Conservation (phyloP, 1,284 basidiomycete species). For the Tilletia walkeri region DNA sequence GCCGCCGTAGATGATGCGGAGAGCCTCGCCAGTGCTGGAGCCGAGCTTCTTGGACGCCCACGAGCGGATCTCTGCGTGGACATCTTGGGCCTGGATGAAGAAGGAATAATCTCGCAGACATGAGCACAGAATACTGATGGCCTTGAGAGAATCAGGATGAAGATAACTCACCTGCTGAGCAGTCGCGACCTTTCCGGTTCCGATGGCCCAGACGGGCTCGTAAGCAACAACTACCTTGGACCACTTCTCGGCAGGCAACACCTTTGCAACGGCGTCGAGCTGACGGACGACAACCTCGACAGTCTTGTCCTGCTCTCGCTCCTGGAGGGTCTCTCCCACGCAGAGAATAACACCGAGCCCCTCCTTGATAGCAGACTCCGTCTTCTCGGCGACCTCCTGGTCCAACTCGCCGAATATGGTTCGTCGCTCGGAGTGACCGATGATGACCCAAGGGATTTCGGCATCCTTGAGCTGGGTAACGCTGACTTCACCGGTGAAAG, state of each 20-base stretch:
- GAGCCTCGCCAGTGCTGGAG: slow-evolving; percentile 68
- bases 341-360: slow-evolving; percentile 88
- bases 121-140: too few species aligned
- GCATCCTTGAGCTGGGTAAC: slow-evolving; percentile 75
- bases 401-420: slow-evolving; percentile 87
- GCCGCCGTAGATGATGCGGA: slow-evolving; percentile 92
- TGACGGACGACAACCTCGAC: slow-evolving; percentile 77
- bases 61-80: slow-evolving; percentile 77
- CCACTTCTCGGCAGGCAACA: slow-evolving; percentile 71
- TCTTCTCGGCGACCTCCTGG: slow-evolving; percentile 80
- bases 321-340: slow-evolving; percentile 86
- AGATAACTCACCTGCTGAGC: slow-evolving; percentile 63
- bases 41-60: slow-evolving; percentile 73
- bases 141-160: not conserved
- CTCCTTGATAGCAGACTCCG: slow-evolving; percentile 68
- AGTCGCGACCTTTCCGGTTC: slow-evolving; percentile 89
- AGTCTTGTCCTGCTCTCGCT: slow-evolving; percentile 81
- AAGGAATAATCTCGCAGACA: not conserved
- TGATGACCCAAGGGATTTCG: slow-evolving; percentile 84
- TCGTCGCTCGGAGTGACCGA: slow-evolving; percentile 97
- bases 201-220: slow-evolving; percentile 89
- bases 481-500: slow-evolving; percentile 67
- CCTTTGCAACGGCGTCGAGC: slow-evolving; percentile 71
- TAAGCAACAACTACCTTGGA: slow-evolving; percentile 83
- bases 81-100: slow-evolving; percentile 72